These are phyloP conservation scores for Tylopilus subfusipes DNA, from an alignment of 768 basidiomycete genomes.

Conservation along the genomic window DNA sequence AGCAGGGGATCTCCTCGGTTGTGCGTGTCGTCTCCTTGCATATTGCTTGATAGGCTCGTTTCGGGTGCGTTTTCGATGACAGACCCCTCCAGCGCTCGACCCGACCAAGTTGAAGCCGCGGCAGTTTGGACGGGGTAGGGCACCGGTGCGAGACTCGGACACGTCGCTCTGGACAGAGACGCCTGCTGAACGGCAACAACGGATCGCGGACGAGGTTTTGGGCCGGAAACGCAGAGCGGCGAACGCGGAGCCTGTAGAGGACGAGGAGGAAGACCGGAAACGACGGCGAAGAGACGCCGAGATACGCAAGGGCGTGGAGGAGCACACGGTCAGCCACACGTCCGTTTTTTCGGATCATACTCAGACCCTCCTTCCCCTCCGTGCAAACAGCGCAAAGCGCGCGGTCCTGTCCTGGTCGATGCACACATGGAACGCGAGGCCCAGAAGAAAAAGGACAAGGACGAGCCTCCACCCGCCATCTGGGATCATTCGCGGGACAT, in stretches of 20 bases:
- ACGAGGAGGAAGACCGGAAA: constrained; percentile 42
- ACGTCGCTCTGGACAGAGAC: constrained; percentile 95
- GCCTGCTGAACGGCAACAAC: constrained; percentile 85
- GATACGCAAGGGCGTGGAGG: constrained; percentile 69
- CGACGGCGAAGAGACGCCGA: constrained; percentile 63
- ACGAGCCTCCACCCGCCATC: constrained; percentile 60
- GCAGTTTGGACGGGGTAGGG: constrained; percentile 67
- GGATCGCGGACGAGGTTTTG: constrained; percentile 91
- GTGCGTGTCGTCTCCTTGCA: constrained; percentile 46
- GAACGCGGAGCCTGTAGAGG: constrained; percentile 45
- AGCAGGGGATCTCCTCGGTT: constrained; percentile 70
- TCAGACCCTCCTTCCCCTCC: not conserved
- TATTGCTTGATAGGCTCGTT: no score
- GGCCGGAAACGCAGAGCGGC: constrained; percentile 79
- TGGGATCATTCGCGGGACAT: constrained; percentile 96
- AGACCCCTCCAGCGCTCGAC: constrained; percentile 61
- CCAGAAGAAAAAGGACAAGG: constrained; percentile 39
- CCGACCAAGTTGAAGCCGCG: constrained; percentile 78
- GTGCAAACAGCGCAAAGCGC: constrained; percentile 40
- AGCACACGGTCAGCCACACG: constrained; percentile 62
- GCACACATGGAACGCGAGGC: constrained; percentile 42
- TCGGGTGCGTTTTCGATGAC: not conserved
- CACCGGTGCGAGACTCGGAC: constrained; percentile 43
- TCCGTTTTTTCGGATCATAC: not conserved
- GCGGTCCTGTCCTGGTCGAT: constrained; percentile 53